Evolutionary conservation across 768 basidiomycete species (phyloP), one percentile per base, ranked within the genome.

Genomic region (Calocera cornea): DNA sequence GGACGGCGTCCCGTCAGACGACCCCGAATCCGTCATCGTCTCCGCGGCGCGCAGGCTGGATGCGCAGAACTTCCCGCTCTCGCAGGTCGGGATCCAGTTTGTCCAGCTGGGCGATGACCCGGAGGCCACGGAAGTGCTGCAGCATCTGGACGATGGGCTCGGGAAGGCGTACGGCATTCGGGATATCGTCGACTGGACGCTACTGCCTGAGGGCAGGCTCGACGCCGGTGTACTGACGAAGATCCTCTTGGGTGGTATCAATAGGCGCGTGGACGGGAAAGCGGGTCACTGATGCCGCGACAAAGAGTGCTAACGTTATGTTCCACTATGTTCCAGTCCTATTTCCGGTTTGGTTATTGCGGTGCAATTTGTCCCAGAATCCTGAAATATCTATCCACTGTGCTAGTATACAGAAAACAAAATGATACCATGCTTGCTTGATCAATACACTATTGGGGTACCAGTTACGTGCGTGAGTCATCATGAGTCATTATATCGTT

Each of bases 151-250:
- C 70, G 82, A 88, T 70, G 82, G 79, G 12, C 75, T 90, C 38
- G 71, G 78, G 14, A 70, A 68, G 1, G 76, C 67, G 3, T 75
- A 83, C 71, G 73, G 75, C 27, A 77, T 85, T 19, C 78, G 85
- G 80, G 88, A 89, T 71, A 89, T 89, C 27, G 86, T 89, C 0
- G 88, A 89, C 71, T 88, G 86, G 1, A 86, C 85, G 0, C 82
- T 82, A 2, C 87, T 80, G 70, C 73, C 75, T 5, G 80, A 77
- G 12, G 75, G 79, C 7, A 66, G 77, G 33, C 70, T 87, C 68
- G 80, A 73, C 41, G 79, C 80, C 0, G 80, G 82, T 22, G 74
- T 80, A 68, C 73, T 89, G 68, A 79, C 83, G 66, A 89, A 89
- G 75, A 82, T 85, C 38, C 77, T 88, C 11, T 75, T 88, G 24